Base-by-base conservation (phyloP, 2,329 filamentous ascomycete genomes). In the Penicillium corylophilum region DNA sequence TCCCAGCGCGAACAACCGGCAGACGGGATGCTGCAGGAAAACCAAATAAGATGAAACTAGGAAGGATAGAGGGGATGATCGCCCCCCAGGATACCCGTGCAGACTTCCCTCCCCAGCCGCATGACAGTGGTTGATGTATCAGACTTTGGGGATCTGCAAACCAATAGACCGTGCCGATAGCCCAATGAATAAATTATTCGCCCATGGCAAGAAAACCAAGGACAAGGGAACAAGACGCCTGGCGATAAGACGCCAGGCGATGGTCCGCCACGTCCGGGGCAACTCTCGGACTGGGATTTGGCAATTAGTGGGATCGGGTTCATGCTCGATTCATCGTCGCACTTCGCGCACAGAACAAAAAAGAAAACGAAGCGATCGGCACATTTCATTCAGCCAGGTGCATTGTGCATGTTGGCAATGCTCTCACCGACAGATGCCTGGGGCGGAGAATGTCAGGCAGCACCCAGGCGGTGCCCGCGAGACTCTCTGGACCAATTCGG, bases 41-140 rank as follows among this genome's bases (percentile, higher is more conserved):
- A 61, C 55, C 57, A 63, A 69, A 65, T 63, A 65, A 67, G 62
- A 65, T 65, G 64, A 60, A 65, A 64, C 68, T 66, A 68, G 56
- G 61, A 59, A 63, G 58, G 66, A 65, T 66, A 61, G 62, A 60
- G 59, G 58, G 57, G 61, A 64, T 60, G 67, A 71, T 69, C 65
- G 59, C 56, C 57, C 54, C 56, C 62, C 56, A 56, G 63, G 53
- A 54, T 60, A 65, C 57, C 62, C 63, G 64, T 70, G 66, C 68
- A 69, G 67, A 67, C 42, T 39, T 24, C 38, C 41, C 50, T 42
- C 15, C 62, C 64, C 59, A 62, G 62, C 64, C 64, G 61, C 65
- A 66, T 68, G 65, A 68, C 59, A 56, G 50, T 51, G 42, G 53
- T 62, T 55, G 61, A 64, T 61, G 62, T 63, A 65, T 63, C 63